phyloP scores from a whole-genome alignment of 2,329 filamentous ascomycete genomes.

The Xylariales sp. region DNA sequence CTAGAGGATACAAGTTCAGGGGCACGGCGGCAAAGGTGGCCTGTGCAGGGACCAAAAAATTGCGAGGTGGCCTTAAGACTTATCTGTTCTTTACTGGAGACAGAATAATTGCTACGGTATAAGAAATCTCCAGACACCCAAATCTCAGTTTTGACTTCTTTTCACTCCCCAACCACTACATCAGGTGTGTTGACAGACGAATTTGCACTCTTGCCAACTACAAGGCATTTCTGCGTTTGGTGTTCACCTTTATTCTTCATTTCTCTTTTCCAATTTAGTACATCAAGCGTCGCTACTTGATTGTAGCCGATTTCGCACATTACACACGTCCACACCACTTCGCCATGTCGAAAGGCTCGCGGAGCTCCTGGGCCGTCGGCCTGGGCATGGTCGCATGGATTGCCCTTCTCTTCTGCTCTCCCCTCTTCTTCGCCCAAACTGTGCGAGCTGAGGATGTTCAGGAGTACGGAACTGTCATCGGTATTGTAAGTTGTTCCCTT shows the following conservation, averaged over 20 bases:
- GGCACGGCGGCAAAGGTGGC: neutral
- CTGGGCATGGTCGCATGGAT: conserved; percentile 91
- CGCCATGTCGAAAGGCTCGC: conserved; percentile 52
- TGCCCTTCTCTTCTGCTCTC: conserved; percentile 73
- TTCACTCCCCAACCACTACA: conserved; percentile 2
- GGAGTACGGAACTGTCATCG: conserved; percentile 83
- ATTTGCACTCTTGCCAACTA: neutral
- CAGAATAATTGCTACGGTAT: neutral
- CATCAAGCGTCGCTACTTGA: conserved; percentile 4
- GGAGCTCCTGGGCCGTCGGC: conserved; percentile 69
- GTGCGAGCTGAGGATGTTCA: conserved; percentile 71
- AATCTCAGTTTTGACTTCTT: neutral
- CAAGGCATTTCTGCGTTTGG: conserved; percentile 1
- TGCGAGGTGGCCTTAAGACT: conserved; percentile 6
- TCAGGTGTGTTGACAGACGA: no score
- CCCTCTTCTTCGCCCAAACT: conserved; percentile 78
- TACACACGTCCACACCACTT: conserved; percentile 2
- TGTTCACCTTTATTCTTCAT: conserved; percentile 9
- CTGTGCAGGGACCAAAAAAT: neutral
- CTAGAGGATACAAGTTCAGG: neutral
- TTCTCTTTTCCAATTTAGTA: conserved; percentile 2
- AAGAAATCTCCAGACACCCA: conserved; percentile 2
- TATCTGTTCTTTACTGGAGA: conserved; percentile 5
- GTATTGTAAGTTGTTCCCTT: conserved; percentile 67
- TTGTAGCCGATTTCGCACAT: conserved; percentile 10